These are phyloP conservation scores for Purpureocillium takamizusanense DNA, from an alignment of 2,329 filamentous ascomycete genomes.

Conservation along the genomic window DNA sequence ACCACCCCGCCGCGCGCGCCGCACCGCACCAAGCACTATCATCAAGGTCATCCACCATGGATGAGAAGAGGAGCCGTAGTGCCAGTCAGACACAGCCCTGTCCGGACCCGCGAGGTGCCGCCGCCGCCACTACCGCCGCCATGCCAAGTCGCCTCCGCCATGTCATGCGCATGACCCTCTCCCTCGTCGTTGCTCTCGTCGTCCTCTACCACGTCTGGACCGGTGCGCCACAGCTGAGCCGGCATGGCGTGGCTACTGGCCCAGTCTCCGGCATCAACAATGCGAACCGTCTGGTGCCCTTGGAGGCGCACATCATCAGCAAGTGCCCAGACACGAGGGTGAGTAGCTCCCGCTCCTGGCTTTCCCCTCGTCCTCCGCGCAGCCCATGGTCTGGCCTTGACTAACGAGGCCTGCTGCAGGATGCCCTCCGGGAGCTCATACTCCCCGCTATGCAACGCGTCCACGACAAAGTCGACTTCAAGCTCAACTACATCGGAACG, in stretches of 20 bases:
- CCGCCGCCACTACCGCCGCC: background rate
- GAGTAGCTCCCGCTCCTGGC: constrained; percentile 12
- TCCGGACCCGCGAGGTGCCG: too few relatives aligned
- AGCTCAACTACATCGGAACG: constrained; percentile 80
- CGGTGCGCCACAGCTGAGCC: background rate
- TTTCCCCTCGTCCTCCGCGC: background rate
- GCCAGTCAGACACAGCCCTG: constrained; percentile 1
- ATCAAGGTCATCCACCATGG: constrained; percentile 12
- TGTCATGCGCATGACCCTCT: constrained; percentile 11
- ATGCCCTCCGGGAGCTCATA: constrained; percentile 72
- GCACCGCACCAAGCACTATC: background rate
- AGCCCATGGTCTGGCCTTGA: too few relatives aligned
- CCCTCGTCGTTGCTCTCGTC: constrained; percentile 14
- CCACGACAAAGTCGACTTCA: constrained; percentile 81
- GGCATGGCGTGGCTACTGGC: constrained; percentile 1
- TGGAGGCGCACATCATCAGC: constrained; percentile 94
- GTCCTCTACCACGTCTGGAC: constrained; percentile 8
- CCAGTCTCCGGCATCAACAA: constrained; percentile 6
- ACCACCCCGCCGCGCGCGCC: background rate
- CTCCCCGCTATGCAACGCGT: constrained; percentile 80
- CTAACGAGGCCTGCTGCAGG: constrained; percentile 25
- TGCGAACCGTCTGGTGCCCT: constrained; percentile 45
- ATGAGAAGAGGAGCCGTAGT: constrained; percentile 17
- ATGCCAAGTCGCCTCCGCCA: constrained; percentile 15
- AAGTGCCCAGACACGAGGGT: constrained; percentile 87